A percentile compares a stretch with the other conserved stretches of the same genome.
Conservation (phyloP, 331 rosid species). For the Pyracantha coccinea region DNA sequence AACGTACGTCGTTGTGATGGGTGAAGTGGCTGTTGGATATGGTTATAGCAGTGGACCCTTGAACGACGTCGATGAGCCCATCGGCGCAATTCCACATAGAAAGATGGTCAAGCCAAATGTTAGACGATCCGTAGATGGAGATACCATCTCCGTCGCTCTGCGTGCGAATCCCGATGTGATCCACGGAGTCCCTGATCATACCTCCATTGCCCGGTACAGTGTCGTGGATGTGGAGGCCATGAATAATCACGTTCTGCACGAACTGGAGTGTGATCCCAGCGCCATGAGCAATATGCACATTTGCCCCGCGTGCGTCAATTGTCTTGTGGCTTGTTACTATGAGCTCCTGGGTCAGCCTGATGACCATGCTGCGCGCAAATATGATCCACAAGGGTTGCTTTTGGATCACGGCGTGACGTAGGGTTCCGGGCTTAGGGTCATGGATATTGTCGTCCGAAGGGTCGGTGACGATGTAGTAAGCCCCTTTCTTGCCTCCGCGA, state of each 20-base stretch:
- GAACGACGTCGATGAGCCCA: constrained; percentile 56
- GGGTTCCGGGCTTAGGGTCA: constrained; percentile 54
- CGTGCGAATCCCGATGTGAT: constrained; percentile 39
- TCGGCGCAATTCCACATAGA: constrained; percentile 51
- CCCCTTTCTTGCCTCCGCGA: constrained; percentile 43
- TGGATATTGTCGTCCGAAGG: constrained; percentile 29
- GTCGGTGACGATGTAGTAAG: constrained; percentile 40
- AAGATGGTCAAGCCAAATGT: constrained; percentile 70
- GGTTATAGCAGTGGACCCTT: constrained; percentile 65
- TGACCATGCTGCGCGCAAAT: constrained; percentile 42
- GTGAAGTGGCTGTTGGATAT: constrained; percentile 71
- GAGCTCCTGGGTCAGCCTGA: constrained; percentile 40
- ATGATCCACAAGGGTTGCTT: constrained; percentile 62
- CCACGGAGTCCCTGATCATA: constrained; percentile 36
- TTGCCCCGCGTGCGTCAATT: constrained; percentile 73
- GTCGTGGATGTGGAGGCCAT: constrained; percentile 43
- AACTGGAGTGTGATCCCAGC: constrained; percentile 47
- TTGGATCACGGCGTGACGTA: constrained; percentile 38
- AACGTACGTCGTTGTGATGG: constrained; percentile 49
- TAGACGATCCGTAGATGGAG: constrained; percentile 47
- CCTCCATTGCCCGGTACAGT: constrained; percentile 25
- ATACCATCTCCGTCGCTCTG: constrained; percentile 66
- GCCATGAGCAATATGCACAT: constrained; percentile 41
- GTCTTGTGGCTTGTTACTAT: constrained; percentile 51
- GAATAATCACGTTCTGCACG: constrained; percentile 47